Evolutionary conservation across 352 stramenopile species (phyloP), one percentile per base, ranked within the genome.

Genomic region (Pythium brachiatum): DNA sequence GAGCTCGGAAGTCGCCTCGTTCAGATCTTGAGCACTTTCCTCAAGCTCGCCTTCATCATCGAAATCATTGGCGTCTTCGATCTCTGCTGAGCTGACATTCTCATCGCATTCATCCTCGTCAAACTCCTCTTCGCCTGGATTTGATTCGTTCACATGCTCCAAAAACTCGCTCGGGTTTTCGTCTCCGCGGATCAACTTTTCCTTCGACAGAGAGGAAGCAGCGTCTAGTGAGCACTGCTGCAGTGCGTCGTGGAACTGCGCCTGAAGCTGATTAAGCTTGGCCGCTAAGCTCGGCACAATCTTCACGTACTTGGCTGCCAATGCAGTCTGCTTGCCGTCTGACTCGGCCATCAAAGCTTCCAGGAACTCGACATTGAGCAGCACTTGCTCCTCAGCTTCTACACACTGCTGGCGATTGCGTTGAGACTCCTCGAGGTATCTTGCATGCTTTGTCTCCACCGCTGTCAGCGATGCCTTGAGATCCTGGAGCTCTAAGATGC

Each of bases 301-400:
- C 8, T 68, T 69, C 11, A 72, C 69, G 29, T 89, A 90, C 48
- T 85, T 86, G 20, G n/a, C 13, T 3, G 57, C 54, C 20, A 63
- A 47, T 13, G 20, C 23, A 15, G 27, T 15, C 3, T 67, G 62
- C 4, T 29, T 47, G 4, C 26, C 34, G 3, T 58, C 68, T 26
- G 25, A 66, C 58, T 63, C 18, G 67, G 68, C 15, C 29, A 84
- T 43, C 47, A 88, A 53, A 12, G 76, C 72, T 39, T 82, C 76
- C 50, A 90, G 27, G 46, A 88, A 90, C 51, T 89, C 79, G 18
- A 76, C 69, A 51, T 88, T 87, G 36, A 76, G 70, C 60, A 91
- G 43, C 2, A 91, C 66, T 34, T 87, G 67, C 26, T 87, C 71
- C 54, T 91, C 79, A 3, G 70, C 70, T 1, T 66, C 58, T 2